A percentile compares a stretch with the other conserved stretches of the same genome.
Conservation (phyloP, 2,329 filamentous ascomycete species). For the Chrysoporthe deuterocubensis region DNA sequence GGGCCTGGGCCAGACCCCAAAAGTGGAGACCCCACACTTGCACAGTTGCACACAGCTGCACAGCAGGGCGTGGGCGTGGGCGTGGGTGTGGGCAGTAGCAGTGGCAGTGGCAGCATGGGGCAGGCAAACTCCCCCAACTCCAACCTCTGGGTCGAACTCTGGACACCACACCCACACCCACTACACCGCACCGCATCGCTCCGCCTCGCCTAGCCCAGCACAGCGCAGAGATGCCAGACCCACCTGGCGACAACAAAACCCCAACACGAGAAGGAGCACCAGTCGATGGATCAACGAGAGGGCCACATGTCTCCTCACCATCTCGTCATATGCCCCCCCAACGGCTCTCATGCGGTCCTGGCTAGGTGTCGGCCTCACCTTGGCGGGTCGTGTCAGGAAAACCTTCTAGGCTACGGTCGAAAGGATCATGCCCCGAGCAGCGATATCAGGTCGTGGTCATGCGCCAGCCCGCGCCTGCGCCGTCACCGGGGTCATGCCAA, state of each 20-base stretch:
- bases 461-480: neutral
- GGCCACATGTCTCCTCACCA: neutral
- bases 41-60: neutral
- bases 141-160: neutral
- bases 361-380: neutral
- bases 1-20: conserved; percentile 1
- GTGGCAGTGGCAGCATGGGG: neutral
- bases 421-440: neutral
- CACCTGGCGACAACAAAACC: neutral
- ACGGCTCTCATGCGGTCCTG: neutral
- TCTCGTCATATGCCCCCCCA: neutral
- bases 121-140: neutral
- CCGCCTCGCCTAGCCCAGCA: neutral
- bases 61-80: neutral
- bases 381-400: neutral
- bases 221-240: neutral
- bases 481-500: neutral
- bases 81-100: neutral
- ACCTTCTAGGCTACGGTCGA: neutral
- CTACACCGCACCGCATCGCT: neutral
- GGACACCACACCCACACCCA: neutral
- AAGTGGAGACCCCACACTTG: neutral
- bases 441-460: neutral
- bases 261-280: neutral
- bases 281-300: neutral